Conservation (phyloP, 306 rosid genomes). For the Myrica gale region DNA sequence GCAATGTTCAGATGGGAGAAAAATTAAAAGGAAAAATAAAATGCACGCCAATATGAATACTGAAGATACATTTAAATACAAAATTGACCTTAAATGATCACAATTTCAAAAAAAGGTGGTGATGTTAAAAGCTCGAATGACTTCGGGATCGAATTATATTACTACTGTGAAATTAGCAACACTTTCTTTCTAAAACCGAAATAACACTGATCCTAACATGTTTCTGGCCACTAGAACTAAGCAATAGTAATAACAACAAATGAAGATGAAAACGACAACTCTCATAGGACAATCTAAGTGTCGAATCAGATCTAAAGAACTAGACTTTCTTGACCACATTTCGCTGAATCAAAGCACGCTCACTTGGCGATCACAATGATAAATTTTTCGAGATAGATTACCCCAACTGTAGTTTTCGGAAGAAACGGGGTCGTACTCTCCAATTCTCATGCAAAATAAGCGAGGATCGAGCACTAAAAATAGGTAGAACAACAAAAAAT, state of each 20-base stretch:
- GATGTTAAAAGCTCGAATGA: not conserved
- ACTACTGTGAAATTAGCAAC: too few relatives aligned
- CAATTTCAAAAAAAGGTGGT: too few relatives aligned
- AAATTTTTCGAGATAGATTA: not conserved
- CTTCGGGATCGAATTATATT: not conserved
- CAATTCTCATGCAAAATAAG: not conserved
- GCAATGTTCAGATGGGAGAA: not conserved
- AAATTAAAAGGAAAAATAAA: not conserved
- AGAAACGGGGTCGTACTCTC: not conserved
- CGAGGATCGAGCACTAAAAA: conserved; percentile 24
- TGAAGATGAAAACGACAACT: not conserved
- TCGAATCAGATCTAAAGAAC: not conserved
- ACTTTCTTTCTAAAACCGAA: not conserved
- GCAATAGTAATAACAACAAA: not conserved
- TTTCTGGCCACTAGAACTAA: too few relatives aligned
- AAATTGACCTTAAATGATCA: too few relatives aligned
- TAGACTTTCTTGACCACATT: too few relatives aligned
- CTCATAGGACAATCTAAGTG: too few relatives aligned
- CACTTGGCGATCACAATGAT: not conserved
- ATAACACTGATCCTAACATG: too few relatives aligned
- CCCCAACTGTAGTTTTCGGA: not conserved
- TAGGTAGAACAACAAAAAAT: not conserved
- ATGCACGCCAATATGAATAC: too few relatives aligned
- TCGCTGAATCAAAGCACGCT: not conserved
- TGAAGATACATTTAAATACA: too few relatives aligned